phyloP scores from a whole-genome alignment of 78 protist genomes.

The Salpingoeca rosetta region DNA sequence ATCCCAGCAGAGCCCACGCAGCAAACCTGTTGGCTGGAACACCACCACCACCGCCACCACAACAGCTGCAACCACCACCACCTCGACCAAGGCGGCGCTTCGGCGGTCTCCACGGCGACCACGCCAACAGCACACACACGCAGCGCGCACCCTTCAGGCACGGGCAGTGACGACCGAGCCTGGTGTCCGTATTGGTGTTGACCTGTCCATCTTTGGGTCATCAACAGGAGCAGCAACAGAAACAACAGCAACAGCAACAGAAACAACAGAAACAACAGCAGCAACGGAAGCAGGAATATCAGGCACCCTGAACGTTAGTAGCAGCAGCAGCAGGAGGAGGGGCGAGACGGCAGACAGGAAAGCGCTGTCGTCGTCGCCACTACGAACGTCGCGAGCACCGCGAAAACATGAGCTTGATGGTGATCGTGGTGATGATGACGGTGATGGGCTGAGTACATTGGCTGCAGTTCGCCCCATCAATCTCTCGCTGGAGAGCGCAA shows the following conservation, averaged over 20 bases:
- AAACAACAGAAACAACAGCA: not conserved
- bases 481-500: too few relatives aligned
- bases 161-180: too few relatives aligned
- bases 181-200: too few relatives aligned
- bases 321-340: not conserved
- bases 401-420: not conserved
- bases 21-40: too few relatives aligned
- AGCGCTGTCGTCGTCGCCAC: not conserved
- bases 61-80: too few relatives aligned
- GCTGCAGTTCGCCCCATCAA: not conserved
- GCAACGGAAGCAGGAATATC: not conserved
- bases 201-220: too few relatives aligned
- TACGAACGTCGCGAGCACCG: not conserved
- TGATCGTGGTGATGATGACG: not conserved
- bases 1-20: too few relatives aligned
- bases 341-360: not conserved
- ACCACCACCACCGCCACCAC: too few relatives aligned
- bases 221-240: not conserved
- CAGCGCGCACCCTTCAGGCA: too few relatives aligned
- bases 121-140: too few relatives aligned
- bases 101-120: too few relatives aligned
- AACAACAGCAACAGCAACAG: not conserved
- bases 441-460: not conserved
- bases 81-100: too few relatives aligned
- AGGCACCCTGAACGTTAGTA: not conserved